Conservation (phyloP, 176 grass and related monocot genomes). For the Hyparrhenia diplandra region DNA sequence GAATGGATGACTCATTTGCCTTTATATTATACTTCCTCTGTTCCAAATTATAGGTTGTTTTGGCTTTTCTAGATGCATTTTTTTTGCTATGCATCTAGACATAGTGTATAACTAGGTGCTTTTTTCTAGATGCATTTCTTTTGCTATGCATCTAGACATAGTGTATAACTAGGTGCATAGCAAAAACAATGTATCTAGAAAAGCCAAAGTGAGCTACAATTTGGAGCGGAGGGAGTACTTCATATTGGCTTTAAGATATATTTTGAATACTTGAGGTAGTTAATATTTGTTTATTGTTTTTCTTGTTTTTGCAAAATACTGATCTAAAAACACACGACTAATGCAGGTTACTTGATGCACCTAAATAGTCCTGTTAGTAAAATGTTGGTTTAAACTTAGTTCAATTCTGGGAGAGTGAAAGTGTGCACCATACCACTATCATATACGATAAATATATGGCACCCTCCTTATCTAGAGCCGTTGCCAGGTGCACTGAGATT, state of each 20-base stretch:
- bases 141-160: no score
- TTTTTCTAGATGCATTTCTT: no score
- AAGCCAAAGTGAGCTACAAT: no score
- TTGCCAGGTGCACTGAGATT: no score
- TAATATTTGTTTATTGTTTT: not conserved
- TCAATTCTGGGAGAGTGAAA: not conserved
- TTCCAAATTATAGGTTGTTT: no score
- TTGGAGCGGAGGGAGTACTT: no score
- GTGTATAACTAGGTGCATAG: no score
- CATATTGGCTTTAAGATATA: constrained; percentile 4
- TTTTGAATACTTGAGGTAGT: not conserved
- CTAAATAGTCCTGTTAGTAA: not conserved
- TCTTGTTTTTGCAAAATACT: constrained; percentile 10
- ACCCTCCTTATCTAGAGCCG: no score
- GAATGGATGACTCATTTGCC: not conserved
- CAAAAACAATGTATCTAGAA: no score
- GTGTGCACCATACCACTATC: not conserved
- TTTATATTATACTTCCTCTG: not conserved
- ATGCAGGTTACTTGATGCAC: not conserved
- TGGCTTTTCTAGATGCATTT: no score
- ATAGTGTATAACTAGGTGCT: no score
- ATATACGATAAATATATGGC: not conserved
- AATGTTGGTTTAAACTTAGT: constrained; percentile 1
- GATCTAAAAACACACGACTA: constrained; percentile 6
- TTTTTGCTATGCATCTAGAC: no score